These are phyloP conservation scores for Marasmius sp. DNA, from an alignment of 1,284 basidiomycete species.

Conservation along the genomic window DNA sequence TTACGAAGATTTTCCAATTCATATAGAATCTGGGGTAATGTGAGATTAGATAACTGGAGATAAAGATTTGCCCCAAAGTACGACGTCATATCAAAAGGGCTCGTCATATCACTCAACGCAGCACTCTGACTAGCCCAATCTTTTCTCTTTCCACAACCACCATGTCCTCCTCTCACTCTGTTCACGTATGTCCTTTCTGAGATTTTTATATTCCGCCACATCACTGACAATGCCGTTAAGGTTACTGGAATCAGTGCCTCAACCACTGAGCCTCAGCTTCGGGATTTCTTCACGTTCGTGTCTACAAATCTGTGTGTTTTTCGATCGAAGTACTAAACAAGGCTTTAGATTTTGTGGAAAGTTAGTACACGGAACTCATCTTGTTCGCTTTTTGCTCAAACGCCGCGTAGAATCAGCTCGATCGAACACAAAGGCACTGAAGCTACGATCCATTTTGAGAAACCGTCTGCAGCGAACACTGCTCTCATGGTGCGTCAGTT, in stretches of 20 bases:
- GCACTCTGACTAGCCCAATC: neutral
- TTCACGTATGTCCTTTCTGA: constrained; percentile 2
- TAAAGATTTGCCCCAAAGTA: too few relatives aligned
- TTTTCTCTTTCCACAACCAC: constrained; percentile 1
- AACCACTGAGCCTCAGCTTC: constrained; percentile 62
- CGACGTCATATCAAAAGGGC: too few relatives aligned
- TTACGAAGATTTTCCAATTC: too few relatives aligned
- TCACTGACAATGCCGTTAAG: constrained; percentile 30
- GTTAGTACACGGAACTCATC: constrained; percentile 33
- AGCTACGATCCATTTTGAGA: constrained; percentile 73
- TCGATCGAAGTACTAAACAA: constrained; percentile 14
- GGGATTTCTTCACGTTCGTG: constrained; percentile 77
- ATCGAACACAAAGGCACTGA: constrained; percentile 53
- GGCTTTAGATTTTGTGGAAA: constrained; percentile 71
- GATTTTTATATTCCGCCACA: neutral
- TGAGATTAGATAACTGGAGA: too few relatives aligned
- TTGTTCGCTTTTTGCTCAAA: neutral
- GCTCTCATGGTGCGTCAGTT: constrained; percentile 62
- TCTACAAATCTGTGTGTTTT: constrained; percentile 4
- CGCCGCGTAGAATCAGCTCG: constrained; percentile 49
- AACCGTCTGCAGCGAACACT: constrained; percentile 76
- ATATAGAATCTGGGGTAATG: too few relatives aligned
- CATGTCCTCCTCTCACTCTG: constrained; percentile 5
- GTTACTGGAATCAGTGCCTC: constrained; percentile 61
- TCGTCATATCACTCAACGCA: too few relatives aligned